These are phyloP conservation scores for Botryobasidium botryosum DNA, from an alignment of 768 basidiomycete species.

Conservation along the genomic window DNA sequence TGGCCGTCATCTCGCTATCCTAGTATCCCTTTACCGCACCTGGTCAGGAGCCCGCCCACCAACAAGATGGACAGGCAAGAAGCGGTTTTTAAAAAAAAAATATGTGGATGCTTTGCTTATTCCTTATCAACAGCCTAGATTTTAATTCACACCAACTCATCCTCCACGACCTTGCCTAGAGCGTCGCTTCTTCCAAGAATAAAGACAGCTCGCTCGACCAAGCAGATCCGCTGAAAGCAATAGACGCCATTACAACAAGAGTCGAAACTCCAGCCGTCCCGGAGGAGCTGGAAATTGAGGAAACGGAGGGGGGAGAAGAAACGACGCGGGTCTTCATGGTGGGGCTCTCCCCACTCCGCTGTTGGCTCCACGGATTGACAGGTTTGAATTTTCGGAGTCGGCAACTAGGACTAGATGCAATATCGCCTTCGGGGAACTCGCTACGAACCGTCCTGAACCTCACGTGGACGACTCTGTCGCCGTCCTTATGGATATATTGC, in stretches of 20 bases:
- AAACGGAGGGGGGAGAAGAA: slow-evolving; percentile 15
- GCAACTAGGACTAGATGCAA: slow-evolving; percentile 60
- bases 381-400: slow-evolving; percentile 43
- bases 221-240: slow-evolving; percentile 21
- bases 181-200: slow-evolving; percentile 29
- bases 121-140: slow-evolving; percentile 63
- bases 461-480: slow-evolving; percentile 40
- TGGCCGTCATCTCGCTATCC: no score
- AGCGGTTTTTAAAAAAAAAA: no score
- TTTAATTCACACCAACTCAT: slow-evolving; percentile 63
- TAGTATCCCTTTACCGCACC: no score
- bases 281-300: neutral
- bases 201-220: slow-evolving; percentile 21
- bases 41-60: no score
- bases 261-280: slow-evolving; percentile 29
- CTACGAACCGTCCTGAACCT: slow-evolving; percentile 40
- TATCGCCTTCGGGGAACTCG: slow-evolving; percentile 68
- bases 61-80: no score
- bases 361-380: neutral
- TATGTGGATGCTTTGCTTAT: no score
- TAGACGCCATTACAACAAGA: slow-evolving; percentile 43
- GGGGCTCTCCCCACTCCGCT: slow-evolving; percentile 13
- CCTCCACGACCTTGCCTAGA: slow-evolving; percentile 52
- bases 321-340: slow-evolving; percentile 41
- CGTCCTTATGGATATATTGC: slow-evolving; percentile 47